phyloP scores from a whole-genome alignment of 2,329 filamentous ascomycete genomes.

The Fusarium annulatum region DNA sequence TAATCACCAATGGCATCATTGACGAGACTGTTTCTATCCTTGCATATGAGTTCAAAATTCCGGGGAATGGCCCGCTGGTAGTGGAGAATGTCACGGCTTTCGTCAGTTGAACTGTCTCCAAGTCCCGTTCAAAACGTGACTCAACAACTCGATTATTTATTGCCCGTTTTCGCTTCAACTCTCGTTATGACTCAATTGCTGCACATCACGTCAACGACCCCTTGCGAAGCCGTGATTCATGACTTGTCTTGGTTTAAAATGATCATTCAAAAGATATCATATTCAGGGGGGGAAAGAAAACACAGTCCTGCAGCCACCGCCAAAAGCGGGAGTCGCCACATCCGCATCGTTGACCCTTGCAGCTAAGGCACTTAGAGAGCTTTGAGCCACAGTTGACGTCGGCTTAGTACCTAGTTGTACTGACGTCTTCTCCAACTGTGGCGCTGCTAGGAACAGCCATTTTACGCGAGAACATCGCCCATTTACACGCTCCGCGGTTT shows the following conservation, averaged over 20 bases:
- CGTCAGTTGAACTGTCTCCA: background rate
- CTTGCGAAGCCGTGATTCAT: constrained; percentile 32
- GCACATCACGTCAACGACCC: constrained; percentile 36
- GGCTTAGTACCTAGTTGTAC: background rate
- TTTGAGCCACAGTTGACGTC: constrained; percentile 21
- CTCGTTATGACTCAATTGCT: background rate
- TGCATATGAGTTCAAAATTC: constrained; percentile 29
- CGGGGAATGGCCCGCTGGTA: constrained; percentile 38
- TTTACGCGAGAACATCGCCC: constrained; percentile 42
- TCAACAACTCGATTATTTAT: background rate
- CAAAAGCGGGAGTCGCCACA: background rate
- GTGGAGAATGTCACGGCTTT: constrained; percentile 33
- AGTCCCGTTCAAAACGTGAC: background rate
- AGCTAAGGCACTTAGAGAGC: background rate
- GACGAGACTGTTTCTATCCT: constrained; percentile 12
- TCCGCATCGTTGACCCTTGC: constrained; percentile 21
- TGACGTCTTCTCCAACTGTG: constrained; percentile 1
- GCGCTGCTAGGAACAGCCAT: background rate
- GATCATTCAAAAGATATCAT: background rate
- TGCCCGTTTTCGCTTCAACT: background rate
- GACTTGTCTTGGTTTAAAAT: constrained; percentile 15
- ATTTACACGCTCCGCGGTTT: constrained; percentile 46
- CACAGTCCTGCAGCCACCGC: constrained; percentile 6
- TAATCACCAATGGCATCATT: constrained; percentile 6
- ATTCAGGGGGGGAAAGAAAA: background rate